These are phyloP conservation scores for Heliocybe sulcata DNA, from an alignment of 1,284 basidiomycete species.

Conservation along the genomic window DNA sequence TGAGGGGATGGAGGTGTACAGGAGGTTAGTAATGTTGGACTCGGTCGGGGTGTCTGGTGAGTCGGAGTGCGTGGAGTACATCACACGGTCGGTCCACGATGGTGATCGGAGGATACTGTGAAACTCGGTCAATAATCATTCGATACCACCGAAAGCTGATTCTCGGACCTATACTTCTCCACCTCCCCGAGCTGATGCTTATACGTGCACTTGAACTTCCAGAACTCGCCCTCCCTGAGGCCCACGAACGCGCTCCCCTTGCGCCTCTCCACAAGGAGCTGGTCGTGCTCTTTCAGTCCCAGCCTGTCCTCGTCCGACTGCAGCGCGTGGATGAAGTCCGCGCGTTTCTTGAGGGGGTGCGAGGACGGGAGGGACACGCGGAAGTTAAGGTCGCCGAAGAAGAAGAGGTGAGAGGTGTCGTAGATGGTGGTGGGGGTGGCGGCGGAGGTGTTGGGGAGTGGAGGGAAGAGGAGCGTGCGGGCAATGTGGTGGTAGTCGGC, in stretches of 20 bases:
- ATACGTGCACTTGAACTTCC: conserved; percentile 79
- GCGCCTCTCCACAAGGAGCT: conserved; percentile 58
- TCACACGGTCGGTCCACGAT: conserved; percentile 92
- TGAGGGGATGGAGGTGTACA: conserved; percentile 71
- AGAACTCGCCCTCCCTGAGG: conserved; percentile 77
- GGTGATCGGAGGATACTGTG: conserved; percentile 70
- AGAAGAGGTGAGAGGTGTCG: conserved; percentile 78
- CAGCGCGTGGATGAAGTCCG: conserved; percentile 33
- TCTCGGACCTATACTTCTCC: conserved; percentile 74
- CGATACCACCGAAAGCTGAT: no score
- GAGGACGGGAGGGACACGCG: conserved; percentile 56
- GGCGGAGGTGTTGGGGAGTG: conserved; percentile 35
- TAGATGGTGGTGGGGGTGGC: conserved; percentile 55
- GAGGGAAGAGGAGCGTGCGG: conserved; percentile 72
- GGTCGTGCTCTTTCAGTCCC: conserved; percentile 70
- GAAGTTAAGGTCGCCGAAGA: conserved; percentile 90
- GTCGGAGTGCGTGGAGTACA: conserved; percentile 81
- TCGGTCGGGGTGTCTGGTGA: conserved; percentile 40
- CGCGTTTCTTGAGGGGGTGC: conserved; percentile 31
- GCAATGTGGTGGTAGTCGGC: conserved; percentile 82
- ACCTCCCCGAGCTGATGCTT: conserved; percentile 79
- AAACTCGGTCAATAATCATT: conserved; percentile 5
- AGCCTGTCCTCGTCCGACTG: conserved; percentile 50
- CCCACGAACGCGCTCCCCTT: conserved; percentile 64
- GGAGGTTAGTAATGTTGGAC: conserved; percentile 52